Evolutionary conservation across 2,329 filamentous ascomycete species (phyloP).

Genomic region (Xylariaceae sp.): DNA sequence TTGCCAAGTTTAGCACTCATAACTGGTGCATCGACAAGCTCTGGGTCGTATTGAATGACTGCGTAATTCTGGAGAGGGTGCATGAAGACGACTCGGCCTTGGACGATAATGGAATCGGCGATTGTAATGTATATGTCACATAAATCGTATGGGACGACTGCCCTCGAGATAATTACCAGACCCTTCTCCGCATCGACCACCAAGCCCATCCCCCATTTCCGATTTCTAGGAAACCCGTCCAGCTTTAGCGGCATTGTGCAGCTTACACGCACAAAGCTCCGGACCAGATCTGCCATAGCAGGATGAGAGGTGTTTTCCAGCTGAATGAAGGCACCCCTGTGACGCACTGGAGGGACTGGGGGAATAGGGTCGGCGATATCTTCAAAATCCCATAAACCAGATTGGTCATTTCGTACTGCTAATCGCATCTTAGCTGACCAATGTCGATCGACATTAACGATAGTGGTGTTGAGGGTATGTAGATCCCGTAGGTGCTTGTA

Average conservation of each 20-base stretch:
- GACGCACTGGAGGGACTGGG: conserved; percentile 69
- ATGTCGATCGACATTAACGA: conserved; percentile 90
- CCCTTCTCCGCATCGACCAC: conserved; percentile 98
- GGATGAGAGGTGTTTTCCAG: conserved; percentile 86
- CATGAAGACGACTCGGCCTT: conserved; percentile 92
- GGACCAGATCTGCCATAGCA: conserved; percentile 88
- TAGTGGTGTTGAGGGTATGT: conserved; percentile 90
- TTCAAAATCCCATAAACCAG: conserved; percentile 92
- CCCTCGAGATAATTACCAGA: conserved; percentile 88
- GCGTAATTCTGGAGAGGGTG: conserved; percentile 97
- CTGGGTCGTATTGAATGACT: conserved; percentile 91
- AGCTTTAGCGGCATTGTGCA: conserved; percentile 95
- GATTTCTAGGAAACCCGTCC: conserved; percentile 94
- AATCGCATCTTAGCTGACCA: conserved; percentile 96
- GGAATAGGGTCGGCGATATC: conserved; percentile 82
- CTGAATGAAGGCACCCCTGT: conserved; percentile 88
- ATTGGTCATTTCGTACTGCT: conserved; percentile 84
- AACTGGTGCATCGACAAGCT: conserved; percentile 90
- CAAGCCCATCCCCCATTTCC: conserved; percentile 92
- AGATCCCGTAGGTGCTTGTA: conserved; percentile 95
- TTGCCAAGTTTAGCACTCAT: conserved; percentile 83
- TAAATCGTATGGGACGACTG: conserved; percentile 93
- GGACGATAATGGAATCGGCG: conserved; percentile 92
- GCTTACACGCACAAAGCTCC: conserved; percentile 91
- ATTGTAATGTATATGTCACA: conserved; percentile 97